These are phyloP conservation scores for Hibiscus mutabilis DNA, from an alignment of 345 rosid genomes.

Conservation along the genomic window DNA sequence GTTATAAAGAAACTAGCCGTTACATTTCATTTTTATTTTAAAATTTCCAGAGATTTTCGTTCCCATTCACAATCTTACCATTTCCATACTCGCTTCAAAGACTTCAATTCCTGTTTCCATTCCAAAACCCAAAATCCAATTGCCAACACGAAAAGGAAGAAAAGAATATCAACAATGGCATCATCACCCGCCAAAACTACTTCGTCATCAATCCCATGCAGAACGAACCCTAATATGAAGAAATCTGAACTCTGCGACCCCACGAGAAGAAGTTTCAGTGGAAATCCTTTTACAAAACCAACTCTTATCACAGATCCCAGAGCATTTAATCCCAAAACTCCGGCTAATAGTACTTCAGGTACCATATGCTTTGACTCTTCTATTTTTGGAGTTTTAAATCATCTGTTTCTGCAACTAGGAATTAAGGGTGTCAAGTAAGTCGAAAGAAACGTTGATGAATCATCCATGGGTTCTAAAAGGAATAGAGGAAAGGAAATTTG, in stretches of 20 bases:
- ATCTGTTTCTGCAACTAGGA: background rate
- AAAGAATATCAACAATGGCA: background rate
- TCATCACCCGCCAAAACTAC: background rate
- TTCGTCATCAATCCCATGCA: background rate
- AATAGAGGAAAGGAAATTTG: background rate
- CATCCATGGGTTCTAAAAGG: too few species aligned
- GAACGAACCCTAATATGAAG: background rate
- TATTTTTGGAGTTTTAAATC: background rate
- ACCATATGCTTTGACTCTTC: background rate
- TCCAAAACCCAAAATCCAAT: background rate
- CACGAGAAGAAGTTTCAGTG: background rate
- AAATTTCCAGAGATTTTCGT: background rate
- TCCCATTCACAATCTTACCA: conserved; percentile 9
- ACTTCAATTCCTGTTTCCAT: conserved; percentile 8
- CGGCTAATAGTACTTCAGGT: background rate
- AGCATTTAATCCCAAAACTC: background rate
- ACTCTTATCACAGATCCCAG: background rate
- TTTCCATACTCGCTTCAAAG: conserved; percentile 13
- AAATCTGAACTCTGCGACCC: background rate
- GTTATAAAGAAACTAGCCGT: background rate
- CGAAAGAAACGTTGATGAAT: background rate
- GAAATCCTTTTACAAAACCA: conserved; percentile 1
- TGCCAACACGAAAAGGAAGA: background rate
- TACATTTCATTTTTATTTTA: background rate
- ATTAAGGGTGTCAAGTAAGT: background rate